Conservation (phyloP, 2,329 filamentous ascomycete species). For the Aspergillus pseudotamarii region DNA sequence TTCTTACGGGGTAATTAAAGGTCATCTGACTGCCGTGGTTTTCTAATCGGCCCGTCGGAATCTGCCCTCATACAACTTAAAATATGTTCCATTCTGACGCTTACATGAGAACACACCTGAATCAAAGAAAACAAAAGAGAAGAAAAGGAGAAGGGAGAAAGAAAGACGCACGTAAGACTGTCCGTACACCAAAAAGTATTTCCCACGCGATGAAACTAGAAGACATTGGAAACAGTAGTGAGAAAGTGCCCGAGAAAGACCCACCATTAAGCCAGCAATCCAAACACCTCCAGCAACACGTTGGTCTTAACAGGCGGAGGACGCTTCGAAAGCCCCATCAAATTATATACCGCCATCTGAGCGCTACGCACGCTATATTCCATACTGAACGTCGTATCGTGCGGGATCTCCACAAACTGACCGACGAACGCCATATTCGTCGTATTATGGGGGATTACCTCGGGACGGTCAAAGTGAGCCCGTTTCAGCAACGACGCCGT, state of each 20-base stretch:
- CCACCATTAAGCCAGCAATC: not conserved
- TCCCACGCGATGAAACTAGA: not conserved
- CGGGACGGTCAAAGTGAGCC: not conserved
- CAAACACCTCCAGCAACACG: not conserved
- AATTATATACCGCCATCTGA: not conserved
- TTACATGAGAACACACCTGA: not conserved
- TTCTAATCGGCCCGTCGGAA: not conserved
- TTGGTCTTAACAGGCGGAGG: not conserved
- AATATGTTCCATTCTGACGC: not conserved
- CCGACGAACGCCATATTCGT: constrained; percentile 1
- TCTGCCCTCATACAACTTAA: not conserved
- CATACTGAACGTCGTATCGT: constrained; percentile 3
- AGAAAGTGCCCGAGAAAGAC: not conserved
- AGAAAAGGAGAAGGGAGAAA: not conserved
- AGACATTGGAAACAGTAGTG: not conserved
- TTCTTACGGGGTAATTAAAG: not conserved
- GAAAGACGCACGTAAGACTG: not conserved
- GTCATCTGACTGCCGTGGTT: not conserved
- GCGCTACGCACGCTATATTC: not conserved
- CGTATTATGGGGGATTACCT: not conserved
- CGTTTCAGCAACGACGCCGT: not conserved
- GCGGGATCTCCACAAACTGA: not conserved
- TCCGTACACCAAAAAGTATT: not conserved
- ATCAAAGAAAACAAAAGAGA: not conserved
- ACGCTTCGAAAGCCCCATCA: not conserved